Evolutionary conservation across 805 yeast species (phyloP), one percentile per base, ranked within the genome.

Genomic region (Teunomyces cretensis): DNA sequence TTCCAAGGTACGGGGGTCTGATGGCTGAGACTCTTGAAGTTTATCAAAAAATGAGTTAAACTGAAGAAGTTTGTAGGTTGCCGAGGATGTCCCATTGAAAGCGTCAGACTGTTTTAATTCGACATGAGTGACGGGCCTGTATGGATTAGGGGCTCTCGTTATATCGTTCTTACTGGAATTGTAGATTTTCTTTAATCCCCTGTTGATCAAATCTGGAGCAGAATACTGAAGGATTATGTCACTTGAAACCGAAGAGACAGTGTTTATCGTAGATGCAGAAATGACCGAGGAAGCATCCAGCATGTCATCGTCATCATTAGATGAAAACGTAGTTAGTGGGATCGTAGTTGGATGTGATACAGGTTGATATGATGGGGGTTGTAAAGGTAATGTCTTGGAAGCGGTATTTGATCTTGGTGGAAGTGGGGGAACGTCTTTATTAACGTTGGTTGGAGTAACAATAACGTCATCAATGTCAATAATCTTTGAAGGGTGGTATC

Each of bases 121-220:
- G 6, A 49, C 39, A 27, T 50, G 46, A 22, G 46, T 45, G 22
- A 43, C 35, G 3, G 19, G 48, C 33, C 27, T 42, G 38, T 17
- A 35, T 0, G 55, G 46, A 1, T 65, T 48, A 2, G 75, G 76
- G 12, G 68, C 63, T 13, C 33, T 43, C 4, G 50, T 54, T 41
- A 70, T 68, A 5, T 60, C 61, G 46, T 70, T 70, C 46, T 71
- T 71, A 35, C 58, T 50, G 7, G 53, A 43, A 49, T 70, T 71
- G 46, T 68, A 70, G 11, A 68, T 37, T 33, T 55, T 61, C 9
- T 48, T 42, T 32, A 70, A 49, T 27, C 55, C 52, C 33, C 54
- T 43, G 37, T 55, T 55, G 30, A 56, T 44, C 11, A 42, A 39
- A 14, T 61, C 64, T 11, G 53, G 49, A 7, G 51, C 43, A 2